These are phyloP conservation scores for Cytospora leucostoma DNA, from an alignment of 2,329 filamentous ascomycete species.

Conservation along the genomic window DNA sequence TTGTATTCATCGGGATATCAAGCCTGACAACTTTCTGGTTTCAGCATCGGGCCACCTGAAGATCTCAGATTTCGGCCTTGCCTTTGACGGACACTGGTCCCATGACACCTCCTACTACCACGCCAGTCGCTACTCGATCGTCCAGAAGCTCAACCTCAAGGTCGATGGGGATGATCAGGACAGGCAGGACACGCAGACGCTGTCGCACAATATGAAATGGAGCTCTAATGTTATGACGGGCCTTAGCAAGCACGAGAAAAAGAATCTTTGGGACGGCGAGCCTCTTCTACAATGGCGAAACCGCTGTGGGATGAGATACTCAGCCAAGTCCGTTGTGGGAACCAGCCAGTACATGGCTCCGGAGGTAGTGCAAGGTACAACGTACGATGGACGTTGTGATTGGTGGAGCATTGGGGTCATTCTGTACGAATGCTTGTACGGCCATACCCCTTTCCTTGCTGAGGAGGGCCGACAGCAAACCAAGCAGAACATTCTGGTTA, in stretches of 20 bases:
- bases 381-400: slow-evolving; percentile 91
- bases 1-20: slow-evolving; percentile 95
- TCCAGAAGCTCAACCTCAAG: slow-evolving; percentile 73
- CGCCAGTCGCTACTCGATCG: slow-evolving; percentile 75
- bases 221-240: slow-evolving; percentile 44
- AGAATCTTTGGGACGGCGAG: slow-evolving; percentile 40
- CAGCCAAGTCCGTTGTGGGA: slow-evolving; percentile 85
- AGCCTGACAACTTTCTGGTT: slow-evolving; percentile 96
- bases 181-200: slow-evolving; percentile 50
- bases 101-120: slow-evolving; percentile 88
- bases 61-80: slow-evolving; percentile 94
- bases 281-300: slow-evolving; percentile 71
- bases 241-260: slow-evolving; percentile 42
- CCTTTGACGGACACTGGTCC: slow-evolving; percentile 93
- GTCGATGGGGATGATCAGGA: slow-evolving; percentile 76
- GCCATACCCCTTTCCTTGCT: slow-evolving; percentile 84
- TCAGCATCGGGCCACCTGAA: slow-evolving; percentile 86
- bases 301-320: slow-evolving; percentile 65
- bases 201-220: slow-evolving; percentile 41
- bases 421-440: slow-evolving; percentile 91
- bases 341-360: slow-evolving; percentile 99
- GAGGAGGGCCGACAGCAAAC: slow-evolving; percentile 78
- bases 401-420: slow-evolving; percentile 98
- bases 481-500: slow-evolving; percentile 79
- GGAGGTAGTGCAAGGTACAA: slow-evolving; percentile 79